A percentile compares a stretch with the other conserved stretches of the same genome.
Conservation (phyloP, 1,139 yeast genomes). For the Scheffersomyces insectosa region DNA sequence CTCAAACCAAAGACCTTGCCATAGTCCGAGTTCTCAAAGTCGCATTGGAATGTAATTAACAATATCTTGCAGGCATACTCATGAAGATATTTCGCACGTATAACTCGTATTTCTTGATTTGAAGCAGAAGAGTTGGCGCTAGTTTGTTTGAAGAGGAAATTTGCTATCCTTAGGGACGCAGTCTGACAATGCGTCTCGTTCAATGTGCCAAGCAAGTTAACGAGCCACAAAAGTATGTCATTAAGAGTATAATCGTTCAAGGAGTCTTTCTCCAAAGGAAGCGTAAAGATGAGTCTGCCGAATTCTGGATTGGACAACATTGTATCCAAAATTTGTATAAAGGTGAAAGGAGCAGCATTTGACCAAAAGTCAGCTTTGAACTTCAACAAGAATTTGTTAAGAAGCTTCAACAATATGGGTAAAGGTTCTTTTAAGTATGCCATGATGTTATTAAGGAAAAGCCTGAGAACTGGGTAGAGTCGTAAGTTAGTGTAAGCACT, state of each 20-base stretch:
- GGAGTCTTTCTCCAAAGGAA: conserved; percentile 4
- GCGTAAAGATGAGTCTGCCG: conserved; percentile 15
- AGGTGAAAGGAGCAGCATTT: conserved; percentile 49
- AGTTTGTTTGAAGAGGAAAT: conserved; percentile 31
- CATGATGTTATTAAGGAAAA: conserved; percentile 51
- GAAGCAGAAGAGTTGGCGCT: conserved; percentile 1
- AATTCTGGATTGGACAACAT: conserved; percentile 44
- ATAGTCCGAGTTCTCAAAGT: conserved; percentile 10
- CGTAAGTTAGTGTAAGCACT: conserved; percentile 38
- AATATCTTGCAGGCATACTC: conserved; percentile 12
- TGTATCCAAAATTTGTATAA: conserved; percentile 55
- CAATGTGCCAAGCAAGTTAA: conserved; percentile 33
- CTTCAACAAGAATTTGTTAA: conserved; percentile 40
- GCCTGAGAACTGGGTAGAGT: conserved; percentile 44
- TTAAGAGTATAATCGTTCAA: conserved; percentile 13
- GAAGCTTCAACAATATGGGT: conserved; percentile 52
- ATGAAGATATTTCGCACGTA: neutral
- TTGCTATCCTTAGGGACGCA: conserved; percentile 40
- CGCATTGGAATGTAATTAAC: conserved; percentile 14
- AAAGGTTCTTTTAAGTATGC: conserved; percentile 54
- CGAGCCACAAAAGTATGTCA: conserved; percentile 47
- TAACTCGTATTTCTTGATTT: too few species aligned
- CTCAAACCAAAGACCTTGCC: conserved; percentile 18
- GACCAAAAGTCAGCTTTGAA: conserved; percentile 53
- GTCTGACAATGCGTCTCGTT: conserved; percentile 41